Conservation (phyloP, 2,329 filamentous ascomycete species). For the Bipolaris oryzae region DNA sequence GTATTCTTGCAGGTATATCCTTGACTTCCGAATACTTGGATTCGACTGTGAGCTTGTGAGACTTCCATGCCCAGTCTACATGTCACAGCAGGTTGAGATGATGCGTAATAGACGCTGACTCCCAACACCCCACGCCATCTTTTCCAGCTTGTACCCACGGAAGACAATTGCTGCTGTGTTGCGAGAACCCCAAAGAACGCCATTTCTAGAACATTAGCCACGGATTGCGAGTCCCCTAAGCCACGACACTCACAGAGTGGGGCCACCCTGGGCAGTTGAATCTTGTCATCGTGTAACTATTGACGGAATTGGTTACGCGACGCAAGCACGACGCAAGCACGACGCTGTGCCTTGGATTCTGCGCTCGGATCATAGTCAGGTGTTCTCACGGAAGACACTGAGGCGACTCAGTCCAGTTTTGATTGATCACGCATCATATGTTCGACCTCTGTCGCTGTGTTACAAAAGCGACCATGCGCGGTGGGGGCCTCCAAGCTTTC, state of each 20-base stretch:
- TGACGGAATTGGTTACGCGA: conserved; percentile 12
- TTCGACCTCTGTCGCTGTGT: conserved; percentile 3
- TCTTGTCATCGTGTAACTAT: conserved; percentile 14
- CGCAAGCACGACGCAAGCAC: conserved; percentile 5
- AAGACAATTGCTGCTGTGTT: neutral
- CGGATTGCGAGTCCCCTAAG: conserved; percentile 1
- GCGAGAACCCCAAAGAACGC: neutral
- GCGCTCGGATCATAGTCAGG: conserved; percentile 19
- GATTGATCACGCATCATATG: conserved; percentile 11
- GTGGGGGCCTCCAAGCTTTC: neutral
- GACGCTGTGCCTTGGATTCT: conserved; percentile 11
- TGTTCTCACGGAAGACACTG: conserved; percentile 12
- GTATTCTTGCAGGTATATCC: neutral
- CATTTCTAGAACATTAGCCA: neutral
- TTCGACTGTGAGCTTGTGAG: conserved; percentile 16
- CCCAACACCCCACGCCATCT: neutral
- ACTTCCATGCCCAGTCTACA: conserved; percentile 19
- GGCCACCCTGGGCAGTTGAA: conserved; percentile 9
- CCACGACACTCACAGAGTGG: conserved; percentile 9
- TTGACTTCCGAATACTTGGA: conserved; percentile 5
- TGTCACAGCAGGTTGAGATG: conserved; percentile 9
- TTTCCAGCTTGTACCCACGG: neutral
- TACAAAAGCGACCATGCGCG: conserved; percentile 4
- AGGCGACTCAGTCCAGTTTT: neutral
- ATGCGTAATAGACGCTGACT: neutral